Conservation (phyloP, 805 yeast species). For the Candida anglica region DNA sequence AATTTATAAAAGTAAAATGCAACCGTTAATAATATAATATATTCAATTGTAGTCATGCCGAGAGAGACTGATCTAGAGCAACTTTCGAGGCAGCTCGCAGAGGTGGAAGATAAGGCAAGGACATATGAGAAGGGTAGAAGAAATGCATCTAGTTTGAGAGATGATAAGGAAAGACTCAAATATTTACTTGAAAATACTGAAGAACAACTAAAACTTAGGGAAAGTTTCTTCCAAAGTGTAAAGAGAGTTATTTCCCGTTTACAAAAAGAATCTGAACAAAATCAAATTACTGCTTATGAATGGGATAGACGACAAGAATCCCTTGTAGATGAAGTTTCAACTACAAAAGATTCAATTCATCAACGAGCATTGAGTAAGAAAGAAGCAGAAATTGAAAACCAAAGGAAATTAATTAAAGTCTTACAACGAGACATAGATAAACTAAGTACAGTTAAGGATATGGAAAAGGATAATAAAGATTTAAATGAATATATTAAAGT, state of each 20-base stretch:
- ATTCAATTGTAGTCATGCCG: too few species aligned
- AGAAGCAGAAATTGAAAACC: neutral
- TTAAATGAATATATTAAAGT: neutral
- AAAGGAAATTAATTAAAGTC: too few species aligned
- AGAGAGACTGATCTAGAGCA: too few species aligned
- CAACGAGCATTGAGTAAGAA: neutral
- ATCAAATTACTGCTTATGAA: neutral
- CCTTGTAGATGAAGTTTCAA: neutral
- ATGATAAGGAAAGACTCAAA: constrained; percentile 1
- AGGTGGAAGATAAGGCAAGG: neutral
- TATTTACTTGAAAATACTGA: constrained; percentile 1
- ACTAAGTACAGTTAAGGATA: too few species aligned
- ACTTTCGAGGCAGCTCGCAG: neutral
- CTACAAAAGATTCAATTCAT: neutral
- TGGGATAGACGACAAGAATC: neutral
- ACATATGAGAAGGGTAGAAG: neutral
- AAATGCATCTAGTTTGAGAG: neutral
- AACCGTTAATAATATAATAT: too few species aligned
- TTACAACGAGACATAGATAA: too few species aligned
- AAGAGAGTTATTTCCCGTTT: neutral
- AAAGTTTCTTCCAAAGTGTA: neutral
- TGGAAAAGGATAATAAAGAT: too few species aligned
- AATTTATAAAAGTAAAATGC: too few species aligned
- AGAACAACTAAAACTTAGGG: neutral
- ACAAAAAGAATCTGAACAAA: neutral